These are phyloP conservation scores for Cylindrotheca closterium DNA, from an alignment of 108 stramenopile genomes.

Conservation along the genomic window DNA sequence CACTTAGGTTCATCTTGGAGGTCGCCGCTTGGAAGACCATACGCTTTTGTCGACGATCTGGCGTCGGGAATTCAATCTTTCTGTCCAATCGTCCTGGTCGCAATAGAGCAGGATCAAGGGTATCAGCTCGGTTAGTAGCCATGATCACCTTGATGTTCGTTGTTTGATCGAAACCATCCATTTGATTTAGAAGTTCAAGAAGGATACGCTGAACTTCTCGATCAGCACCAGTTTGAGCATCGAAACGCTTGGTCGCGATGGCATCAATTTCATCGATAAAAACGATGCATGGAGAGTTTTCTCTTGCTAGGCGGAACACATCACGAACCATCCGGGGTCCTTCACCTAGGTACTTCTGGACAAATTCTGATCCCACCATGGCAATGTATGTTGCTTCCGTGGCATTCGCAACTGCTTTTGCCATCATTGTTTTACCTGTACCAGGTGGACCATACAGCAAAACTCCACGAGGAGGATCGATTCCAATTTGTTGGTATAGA, in stretches of 20 bases:
- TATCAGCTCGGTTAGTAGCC: constrained; percentile 99
- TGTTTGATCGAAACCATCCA: constrained; percentile 99
- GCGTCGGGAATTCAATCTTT: constrained; percentile 99
- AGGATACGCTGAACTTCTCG: constrained; percentile 99
- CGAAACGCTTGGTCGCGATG: constrained; percentile 99
- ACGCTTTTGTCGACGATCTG: constrained; percentile 99
- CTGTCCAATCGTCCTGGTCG: constrained; percentile 98
- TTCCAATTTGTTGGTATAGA: constrained; percentile 98
- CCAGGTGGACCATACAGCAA: constrained; percentile 91
- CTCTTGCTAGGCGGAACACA: constrained; percentile 98
- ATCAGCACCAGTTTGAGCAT: constrained; percentile 98
- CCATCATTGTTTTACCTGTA: constrained; percentile 99
- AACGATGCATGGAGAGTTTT: constrained; percentile 96
- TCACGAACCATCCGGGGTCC: constrained; percentile 99
- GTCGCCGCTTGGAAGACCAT: constrained; percentile 99
- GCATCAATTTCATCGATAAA: constrained; percentile 99
- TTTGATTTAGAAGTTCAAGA: constrained; percentile 97
- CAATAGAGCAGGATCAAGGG: constrained; percentile 97
- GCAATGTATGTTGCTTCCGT: constrained; percentile 98
- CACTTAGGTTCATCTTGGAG: constrained; percentile 96
- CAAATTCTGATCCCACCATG: constrained; percentile 99
- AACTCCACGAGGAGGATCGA: constrained; percentile 99
- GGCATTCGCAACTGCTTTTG: constrained; percentile 98
- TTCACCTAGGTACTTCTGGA: constrained; percentile 99
- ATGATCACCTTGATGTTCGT: constrained; percentile 99